Evolutionary conservation across 2,329 filamentous ascomycete species (phyloP).

Genomic region (Didymella segeticola): DNA sequence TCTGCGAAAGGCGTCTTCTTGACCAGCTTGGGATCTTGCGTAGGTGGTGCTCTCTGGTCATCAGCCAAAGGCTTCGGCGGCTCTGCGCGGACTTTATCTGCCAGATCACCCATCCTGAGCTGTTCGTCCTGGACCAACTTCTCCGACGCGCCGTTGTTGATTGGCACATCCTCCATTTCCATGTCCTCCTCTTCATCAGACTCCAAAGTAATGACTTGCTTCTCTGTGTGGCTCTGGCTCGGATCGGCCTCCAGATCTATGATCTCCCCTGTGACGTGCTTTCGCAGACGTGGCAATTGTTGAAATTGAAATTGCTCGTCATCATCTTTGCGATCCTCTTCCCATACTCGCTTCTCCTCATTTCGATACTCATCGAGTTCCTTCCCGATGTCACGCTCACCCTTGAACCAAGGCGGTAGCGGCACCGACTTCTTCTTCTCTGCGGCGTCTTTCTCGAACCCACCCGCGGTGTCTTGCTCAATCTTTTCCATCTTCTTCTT

Average conservation of each 20-base stretch:
- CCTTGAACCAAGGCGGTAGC: conserved; percentile 77
- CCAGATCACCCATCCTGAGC: conserved; percentile 53
- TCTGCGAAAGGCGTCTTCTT: conserved; percentile 32
- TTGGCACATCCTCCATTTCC: conserved; percentile 42
- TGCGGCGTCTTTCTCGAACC: conserved; percentile 64
- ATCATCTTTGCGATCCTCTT: conserved; percentile 63
- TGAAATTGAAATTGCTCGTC: conserved; percentile 68
- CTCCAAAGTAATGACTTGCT: conserved; percentile 67
- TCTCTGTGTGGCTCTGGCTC: conserved; percentile 52
- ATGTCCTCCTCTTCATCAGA: conserved; percentile 63
- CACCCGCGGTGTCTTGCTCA: conserved; percentile 65
- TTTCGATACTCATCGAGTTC: conserved; percentile 64
- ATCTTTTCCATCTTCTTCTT: conserved; percentile 61
- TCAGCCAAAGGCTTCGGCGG: conserved; percentile 45
- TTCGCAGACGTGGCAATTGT: conserved; percentile 63
- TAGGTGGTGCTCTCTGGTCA: conserved; percentile 27
- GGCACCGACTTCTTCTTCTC: conserved; percentile 60
- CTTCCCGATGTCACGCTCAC: conserved; percentile 55
- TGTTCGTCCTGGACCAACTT: conserved; percentile 36
- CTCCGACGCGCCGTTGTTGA: conserved; percentile 29
- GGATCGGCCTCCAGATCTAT: conserved; percentile 56
- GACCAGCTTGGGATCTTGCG: conserved; percentile 24
- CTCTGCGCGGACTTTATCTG: conserved; percentile 52
- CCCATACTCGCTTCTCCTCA: conserved; percentile 56
- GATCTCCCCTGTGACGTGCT: conserved; percentile 59